Base-by-base conservation (phyloP, 2,329 filamentous ascomycete genomes). In the Leptoxyphium fumago region DNA sequence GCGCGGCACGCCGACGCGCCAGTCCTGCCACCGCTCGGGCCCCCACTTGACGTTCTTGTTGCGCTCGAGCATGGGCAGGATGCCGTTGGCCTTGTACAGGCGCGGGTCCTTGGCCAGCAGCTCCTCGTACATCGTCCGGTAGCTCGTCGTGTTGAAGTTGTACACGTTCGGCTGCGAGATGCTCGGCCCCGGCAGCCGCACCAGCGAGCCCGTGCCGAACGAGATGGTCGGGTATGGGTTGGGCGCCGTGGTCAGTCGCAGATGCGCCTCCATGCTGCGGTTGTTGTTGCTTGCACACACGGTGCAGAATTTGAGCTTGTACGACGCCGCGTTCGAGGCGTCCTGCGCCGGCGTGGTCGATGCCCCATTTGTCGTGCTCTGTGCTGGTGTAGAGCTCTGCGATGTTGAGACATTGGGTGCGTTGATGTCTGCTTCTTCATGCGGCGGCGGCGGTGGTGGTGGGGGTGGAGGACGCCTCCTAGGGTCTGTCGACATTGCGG, bases 201-300 rank as follows among this genome's bases (percentile, higher is more conserved):
- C 91, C 14, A 94, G 78, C 14, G 87, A 94, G 44, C 91, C 91
- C 0, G 91, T 98, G 49, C 91, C 91, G 62, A 96, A 98, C 14
- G 89, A 96, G 55, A 96, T 93, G 53, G 94, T 89, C n/a, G 91
- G 91, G 58, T 91, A 96, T 41, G 80, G 69, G 40, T 61, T 54
- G 1, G 56, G 53, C 5, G 86, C 84, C 47, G 83, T 76, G 4
- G 91, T 85, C 29, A 98, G 80, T 50, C 85, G 84, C 26, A 95
- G 77, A 64, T 98, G 91, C n/a, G 89, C 89, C 73, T 96, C 91
- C 91, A 98, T 96, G n/a, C 85, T 86, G 64, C 91, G 80, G 60
- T 98, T 98, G 64, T 98, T 87, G 58, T 98, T 98, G 58, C 87
- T 94, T 7, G 91, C 91, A 66, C 91, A 98, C n/a, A 98, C 89